Conservation (phyloP, 768 basidiomycete species). For the Psilocybe sp. region DNA sequence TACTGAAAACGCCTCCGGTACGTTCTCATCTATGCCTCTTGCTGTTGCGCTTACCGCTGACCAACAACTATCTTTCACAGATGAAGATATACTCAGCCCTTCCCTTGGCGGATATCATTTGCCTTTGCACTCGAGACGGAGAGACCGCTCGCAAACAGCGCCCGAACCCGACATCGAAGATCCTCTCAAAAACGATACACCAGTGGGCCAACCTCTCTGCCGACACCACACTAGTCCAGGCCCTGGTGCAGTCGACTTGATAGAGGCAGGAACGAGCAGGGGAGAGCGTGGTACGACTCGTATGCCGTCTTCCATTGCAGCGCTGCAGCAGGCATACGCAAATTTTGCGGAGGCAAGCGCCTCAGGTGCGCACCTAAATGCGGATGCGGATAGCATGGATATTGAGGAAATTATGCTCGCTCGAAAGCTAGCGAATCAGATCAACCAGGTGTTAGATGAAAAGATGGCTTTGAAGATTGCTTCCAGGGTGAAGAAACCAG, state of each 20-base stretch:
- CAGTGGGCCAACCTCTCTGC: conserved; percentile 24
- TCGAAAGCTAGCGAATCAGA: conserved; percentile 40
- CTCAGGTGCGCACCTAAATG: too few species aligned
- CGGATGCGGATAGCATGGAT: conserved; percentile 18
- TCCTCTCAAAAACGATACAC: background rate
- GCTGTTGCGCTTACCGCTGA: background rate
- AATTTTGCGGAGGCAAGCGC: too few species aligned
- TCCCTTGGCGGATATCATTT: conserved; percentile 11
- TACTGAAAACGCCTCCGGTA: background rate
- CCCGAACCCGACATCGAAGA: conserved; percentile 10
- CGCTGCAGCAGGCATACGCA: conserved; percentile 40
- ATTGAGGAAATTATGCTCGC: conserved; percentile 48
- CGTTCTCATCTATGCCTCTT: background rate
- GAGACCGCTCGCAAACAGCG: conserved; percentile 20
- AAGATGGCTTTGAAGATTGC: conserved; percentile 37
- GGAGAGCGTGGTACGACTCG: too few species aligned
- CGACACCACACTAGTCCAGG: conserved; percentile 30
- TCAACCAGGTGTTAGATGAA: conserved; percentile 44
- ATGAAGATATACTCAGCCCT: conserved; percentile 14
- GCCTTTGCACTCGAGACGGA: conserved; percentile 8
- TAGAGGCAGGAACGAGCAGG: background rate
- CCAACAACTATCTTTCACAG: background rate
- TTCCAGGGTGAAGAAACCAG: background rate
- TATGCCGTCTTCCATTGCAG: conserved; percentile 36
- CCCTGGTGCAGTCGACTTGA: background rate